These are phyloP conservation scores for Cryptosporidium viatorum DNA, from an alignment of 169 alveolate genomes.

Conservation along the genomic window DNA sequence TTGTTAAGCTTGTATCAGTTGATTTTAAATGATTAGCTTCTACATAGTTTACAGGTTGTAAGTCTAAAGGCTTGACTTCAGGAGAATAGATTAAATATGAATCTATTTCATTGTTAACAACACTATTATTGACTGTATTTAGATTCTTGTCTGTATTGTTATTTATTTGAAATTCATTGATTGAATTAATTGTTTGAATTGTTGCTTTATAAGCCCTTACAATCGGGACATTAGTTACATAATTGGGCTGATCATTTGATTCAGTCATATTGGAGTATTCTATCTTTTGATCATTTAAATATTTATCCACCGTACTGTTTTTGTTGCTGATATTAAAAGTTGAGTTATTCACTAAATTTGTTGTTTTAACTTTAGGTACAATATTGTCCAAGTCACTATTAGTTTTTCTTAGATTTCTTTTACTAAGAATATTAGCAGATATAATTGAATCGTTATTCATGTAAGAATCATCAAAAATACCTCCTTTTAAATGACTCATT, in stretches of 20 bases:
- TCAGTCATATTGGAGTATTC: neutral
- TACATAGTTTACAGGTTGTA: neutral
- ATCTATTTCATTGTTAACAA: neutral
- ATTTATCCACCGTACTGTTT: neutral
- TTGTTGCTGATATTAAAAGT: conserved; percentile 21
- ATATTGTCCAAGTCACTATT: neutral
- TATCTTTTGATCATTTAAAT: neutral
- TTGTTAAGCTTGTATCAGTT: neutral
- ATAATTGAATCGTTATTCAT: conserved; percentile 31
- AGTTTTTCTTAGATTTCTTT: conserved; percentile 43
- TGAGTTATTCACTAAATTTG: conserved; percentile 1
- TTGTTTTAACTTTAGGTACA: conserved; percentile 13
- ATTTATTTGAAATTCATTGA: neutral
- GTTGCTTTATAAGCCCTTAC: conserved; percentile 64
- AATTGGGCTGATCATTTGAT: neutral
- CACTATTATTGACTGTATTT: neutral
- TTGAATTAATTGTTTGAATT: conserved; percentile 21
- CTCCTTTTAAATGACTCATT: conserved; percentile 7
- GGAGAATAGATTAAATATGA: conserved; percentile 46
- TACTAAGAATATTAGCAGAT: conserved; percentile 45
- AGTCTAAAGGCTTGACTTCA: conserved; percentile 3
- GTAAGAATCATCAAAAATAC: conserved; percentile 28
- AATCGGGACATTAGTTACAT: neutral
- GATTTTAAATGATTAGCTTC: neutral
- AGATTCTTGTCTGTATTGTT: neutral